phyloP scores from a whole-genome alignment of 163 green algal genomes.

The Trebouxia gelatinosa region DNA sequence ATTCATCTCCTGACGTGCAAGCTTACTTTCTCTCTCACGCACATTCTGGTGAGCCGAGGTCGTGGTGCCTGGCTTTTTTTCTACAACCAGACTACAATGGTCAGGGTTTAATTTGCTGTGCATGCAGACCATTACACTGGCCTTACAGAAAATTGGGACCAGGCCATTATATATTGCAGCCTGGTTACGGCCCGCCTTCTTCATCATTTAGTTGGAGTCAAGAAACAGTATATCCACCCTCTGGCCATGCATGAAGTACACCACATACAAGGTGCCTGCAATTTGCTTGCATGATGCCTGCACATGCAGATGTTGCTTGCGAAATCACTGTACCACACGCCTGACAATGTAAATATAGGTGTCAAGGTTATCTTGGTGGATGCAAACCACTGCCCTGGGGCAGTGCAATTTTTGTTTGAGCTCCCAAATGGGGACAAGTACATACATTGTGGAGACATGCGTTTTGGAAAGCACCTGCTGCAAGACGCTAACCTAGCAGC shows the following conservation, averaged over 20 bases:
- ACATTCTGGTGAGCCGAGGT: conserved; percentile 64
- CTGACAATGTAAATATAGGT: conserved; percentile 33
- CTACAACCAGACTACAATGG: no score
- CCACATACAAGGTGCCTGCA: conserved; percentile 43
- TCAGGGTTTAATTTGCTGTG: no score
- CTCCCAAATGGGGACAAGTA: conserved; percentile 55
- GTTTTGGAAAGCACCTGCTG: conserved; percentile 33
- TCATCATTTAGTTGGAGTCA: conserved; percentile 52
- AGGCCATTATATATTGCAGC: conserved; percentile 86
- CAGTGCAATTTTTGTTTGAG: conserved; percentile 67
- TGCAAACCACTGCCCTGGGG: conserved; percentile 66
- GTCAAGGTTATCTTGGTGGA: conserved; percentile 62
- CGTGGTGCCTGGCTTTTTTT: no score
- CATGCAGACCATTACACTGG: conserved; percentile 86
- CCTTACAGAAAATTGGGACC: conserved; percentile 70
- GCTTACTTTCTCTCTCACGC: conserved; percentile 81
- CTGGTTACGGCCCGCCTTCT: conserved; percentile 65
- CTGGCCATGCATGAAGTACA: conserved; percentile 53
- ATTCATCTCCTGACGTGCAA: conserved; percentile 34
- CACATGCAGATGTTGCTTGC: neutral
- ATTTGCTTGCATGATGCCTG: neutral
- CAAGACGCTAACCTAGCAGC: conserved; percentile 53
- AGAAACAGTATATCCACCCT: conserved; percentile 35
- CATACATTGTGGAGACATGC: conserved; percentile 61
- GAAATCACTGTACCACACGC: neutral